Evolutionary conservation across 352 stramenopile species (phyloP).

Genomic region (Aphanomyces euteiches): DNA sequence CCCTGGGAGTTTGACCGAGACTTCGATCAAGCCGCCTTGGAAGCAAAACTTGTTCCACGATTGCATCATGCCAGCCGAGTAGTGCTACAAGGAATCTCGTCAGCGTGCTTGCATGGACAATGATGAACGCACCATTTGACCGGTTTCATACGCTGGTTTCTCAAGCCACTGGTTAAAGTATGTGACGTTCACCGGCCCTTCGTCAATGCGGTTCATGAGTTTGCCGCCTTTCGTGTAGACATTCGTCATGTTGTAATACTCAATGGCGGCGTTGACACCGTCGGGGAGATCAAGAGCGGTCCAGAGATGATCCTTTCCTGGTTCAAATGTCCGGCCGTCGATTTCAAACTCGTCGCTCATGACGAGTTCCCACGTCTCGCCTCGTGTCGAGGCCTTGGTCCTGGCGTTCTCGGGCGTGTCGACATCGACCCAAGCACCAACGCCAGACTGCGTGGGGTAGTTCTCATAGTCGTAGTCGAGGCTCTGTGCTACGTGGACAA

Average conservation of each 20-base stretch:
- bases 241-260: constrained; percentile 66
- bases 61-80: constrained; percentile 76
- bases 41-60: constrained; percentile 93
- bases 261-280: constrained; percentile 58
- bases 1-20: constrained; percentile 66
- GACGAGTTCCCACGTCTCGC: constrained; percentile 51
- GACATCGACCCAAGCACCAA: constrained; percentile 57
- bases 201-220: constrained; percentile 61
- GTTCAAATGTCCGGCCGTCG: constrained; percentile 48
- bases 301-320: constrained; percentile 33
- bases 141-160: neutral
- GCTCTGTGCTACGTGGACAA: no score
- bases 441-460: constrained; percentile 39
- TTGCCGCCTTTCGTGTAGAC: constrained; percentile 48
- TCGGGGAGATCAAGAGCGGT: constrained; percentile 58
- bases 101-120: neutral
- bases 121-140: neutral
- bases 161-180: constrained; percentile 40
- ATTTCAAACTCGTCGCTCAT: constrained; percentile 69
- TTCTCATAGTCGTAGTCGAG: constrained; percentile 1
- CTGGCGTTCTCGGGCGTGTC: constrained; percentile 47
- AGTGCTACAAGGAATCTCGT: constrained; percentile 36
- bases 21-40: constrained; percentile 89
- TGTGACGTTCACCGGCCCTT: constrained; percentile 52
- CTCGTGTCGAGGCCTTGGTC: constrained; percentile 48